Evolutionary conservation across 1,284 basidiomycete genomes (phyloP).

Genomic region (Ustilago nuda): DNA sequence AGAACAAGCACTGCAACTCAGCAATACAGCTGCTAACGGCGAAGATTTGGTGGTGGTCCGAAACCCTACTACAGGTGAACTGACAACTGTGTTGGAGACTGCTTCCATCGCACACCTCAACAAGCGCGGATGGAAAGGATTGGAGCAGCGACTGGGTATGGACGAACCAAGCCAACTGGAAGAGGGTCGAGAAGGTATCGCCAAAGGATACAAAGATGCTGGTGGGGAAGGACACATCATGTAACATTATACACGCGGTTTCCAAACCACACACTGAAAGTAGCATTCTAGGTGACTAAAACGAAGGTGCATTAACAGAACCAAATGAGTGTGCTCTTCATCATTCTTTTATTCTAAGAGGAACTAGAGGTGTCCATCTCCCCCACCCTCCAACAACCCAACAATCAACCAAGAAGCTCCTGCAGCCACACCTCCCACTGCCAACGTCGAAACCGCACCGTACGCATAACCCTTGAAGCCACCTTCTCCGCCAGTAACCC

Average conservation of each 20-base stretch:
- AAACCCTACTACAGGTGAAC: conserved; percentile 74
- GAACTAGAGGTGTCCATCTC: conserved; percentile 27
- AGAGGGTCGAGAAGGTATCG: conserved; percentile 88
- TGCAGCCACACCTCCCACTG: conserved; percentile 89
- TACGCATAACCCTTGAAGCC: conserved; percentile 73
- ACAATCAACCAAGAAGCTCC: conserved; percentile 89
- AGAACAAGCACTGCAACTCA: conserved; percentile 9
- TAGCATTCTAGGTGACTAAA: background rate
- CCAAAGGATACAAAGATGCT: conserved; percentile 79
- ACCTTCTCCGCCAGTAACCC: conserved; percentile 54
- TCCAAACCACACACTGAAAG: background rate
- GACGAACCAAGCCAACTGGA: conserved; percentile 85
- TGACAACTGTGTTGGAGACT: conserved; percentile 71
- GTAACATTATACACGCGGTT: conserved; percentile 9
- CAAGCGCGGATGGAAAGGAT: conserved; percentile 80
- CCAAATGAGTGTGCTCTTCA: background rate
- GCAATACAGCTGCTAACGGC: conserved; percentile 10
- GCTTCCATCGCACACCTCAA: conserved; percentile 75
- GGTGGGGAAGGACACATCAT: conserved; percentile 50
- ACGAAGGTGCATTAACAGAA: conserved; percentile 2
- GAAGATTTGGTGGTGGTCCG: conserved; percentile 73
- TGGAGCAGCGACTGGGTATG: conserved; percentile 83
- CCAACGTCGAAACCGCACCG: conserved; percentile 88
- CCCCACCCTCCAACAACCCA: conserved; percentile 75
- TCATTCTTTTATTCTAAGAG: background rate